These are phyloP conservation scores for Psilocybe azurescens DNA, from an alignment of 768 basidiomycete species.

Conservation along the genomic window DNA sequence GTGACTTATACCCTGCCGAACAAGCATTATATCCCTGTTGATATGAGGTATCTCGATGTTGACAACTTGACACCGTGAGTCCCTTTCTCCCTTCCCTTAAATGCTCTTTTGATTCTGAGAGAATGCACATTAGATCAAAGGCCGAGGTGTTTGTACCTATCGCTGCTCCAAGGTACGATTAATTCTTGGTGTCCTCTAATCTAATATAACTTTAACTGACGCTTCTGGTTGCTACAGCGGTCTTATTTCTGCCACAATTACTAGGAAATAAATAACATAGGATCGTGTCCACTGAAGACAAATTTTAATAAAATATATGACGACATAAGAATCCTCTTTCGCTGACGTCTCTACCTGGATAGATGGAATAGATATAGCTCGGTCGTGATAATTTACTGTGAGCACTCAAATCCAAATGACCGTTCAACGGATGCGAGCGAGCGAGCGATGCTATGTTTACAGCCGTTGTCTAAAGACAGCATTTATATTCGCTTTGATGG, in stretches of 20 bases:
- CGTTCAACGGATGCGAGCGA: no score
- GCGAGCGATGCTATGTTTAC: no score
- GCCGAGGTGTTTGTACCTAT: conserved; percentile 91
- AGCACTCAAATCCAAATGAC: no score
- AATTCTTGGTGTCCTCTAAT: not conserved
- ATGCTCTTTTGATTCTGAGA: not conserved
- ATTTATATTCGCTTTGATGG: no score
- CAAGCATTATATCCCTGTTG: conserved; percentile 93
- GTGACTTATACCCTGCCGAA: conserved; percentile 87
- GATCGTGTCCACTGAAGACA: no score
- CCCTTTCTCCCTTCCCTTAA: conserved; percentile 3
- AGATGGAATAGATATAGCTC: no score
- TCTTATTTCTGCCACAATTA: conserved; percentile 12
- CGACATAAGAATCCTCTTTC: no score
- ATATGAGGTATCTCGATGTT: conserved; percentile 74
- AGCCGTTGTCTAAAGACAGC: no score
- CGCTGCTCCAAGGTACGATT: conserved; percentile 78
- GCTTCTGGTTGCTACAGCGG: not conserved
- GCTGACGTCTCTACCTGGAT: no score
- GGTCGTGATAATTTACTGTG: no score
- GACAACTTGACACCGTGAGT: conserved; percentile 74
- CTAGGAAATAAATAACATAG: conserved; percentile 4
- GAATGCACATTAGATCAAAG: conserved; percentile 47
- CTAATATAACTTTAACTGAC: not conserved
- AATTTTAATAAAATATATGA: no score